These are phyloP conservation scores for Penicillium sp. DNA, from an alignment of 2,329 filamentous ascomycete species.

Conservation along the genomic window DNA sequence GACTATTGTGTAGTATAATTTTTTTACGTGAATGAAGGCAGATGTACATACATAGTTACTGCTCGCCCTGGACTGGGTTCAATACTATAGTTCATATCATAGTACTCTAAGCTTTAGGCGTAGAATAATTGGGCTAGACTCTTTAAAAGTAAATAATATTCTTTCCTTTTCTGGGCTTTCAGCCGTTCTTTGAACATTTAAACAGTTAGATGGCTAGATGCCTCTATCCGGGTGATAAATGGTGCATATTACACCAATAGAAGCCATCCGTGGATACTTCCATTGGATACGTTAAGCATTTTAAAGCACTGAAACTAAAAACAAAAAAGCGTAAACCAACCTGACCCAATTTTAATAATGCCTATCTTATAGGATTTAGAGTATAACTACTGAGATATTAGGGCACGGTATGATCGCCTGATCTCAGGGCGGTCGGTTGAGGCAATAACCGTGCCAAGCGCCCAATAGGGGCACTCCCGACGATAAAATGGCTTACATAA, in stretches of 20 bases:
- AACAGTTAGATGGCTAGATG: neutral
- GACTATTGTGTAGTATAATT: too few relatives aligned
- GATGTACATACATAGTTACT: neutral
- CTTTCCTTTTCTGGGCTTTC: neutral
- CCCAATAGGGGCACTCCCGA: too few relatives aligned
- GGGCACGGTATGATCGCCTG: too few relatives aligned
- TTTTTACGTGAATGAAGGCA: too few relatives aligned
- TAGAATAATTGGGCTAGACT: too few relatives aligned
- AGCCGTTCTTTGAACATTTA: neutral
- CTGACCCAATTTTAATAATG: too few relatives aligned
- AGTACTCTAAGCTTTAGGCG: neutral
- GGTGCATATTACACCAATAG: neutral
- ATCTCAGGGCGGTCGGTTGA: neutral
- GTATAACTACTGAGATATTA: too few relatives aligned
- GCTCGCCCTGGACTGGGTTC: neutral
- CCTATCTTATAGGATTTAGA: too few relatives aligned
- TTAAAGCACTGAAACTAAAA: neutral
- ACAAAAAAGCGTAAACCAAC: neutral
- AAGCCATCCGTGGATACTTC: neutral
- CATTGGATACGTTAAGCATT: neutral
- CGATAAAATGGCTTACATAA: too few relatives aligned
- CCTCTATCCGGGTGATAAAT: neutral
- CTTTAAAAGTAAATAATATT: neutral
- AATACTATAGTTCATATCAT: too few relatives aligned
- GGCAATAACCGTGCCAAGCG: too few relatives aligned